Conservation (phyloP, 2,329 filamentous ascomycete species). For the Aspergillus intermedius region DNA sequence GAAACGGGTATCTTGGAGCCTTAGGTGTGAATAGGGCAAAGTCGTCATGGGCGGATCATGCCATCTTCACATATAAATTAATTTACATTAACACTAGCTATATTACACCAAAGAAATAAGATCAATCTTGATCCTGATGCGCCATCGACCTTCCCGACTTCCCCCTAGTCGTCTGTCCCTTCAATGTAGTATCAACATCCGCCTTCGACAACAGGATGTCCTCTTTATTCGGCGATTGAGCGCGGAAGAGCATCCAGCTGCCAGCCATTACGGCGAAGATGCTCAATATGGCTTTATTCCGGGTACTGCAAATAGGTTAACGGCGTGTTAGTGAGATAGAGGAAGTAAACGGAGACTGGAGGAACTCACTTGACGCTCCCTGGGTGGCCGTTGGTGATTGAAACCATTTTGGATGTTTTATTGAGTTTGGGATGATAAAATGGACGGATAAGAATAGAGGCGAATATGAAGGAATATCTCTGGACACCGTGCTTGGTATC, state of each 20-base stretch:
- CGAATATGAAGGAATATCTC: too few species aligned
- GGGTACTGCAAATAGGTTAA: not conserved
- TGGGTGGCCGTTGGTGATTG: not conserved
- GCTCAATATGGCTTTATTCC: not conserved
- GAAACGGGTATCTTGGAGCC: not conserved
- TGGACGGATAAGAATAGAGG: too few species aligned
- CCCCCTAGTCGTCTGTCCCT: not conserved
- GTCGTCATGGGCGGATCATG: too few species aligned
- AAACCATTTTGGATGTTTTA: not conserved
- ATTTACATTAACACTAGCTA: too few species aligned
- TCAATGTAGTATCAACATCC: not conserved
- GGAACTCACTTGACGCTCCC: not conserved
- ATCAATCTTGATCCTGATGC: not conserved
- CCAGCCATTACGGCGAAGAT: not conserved
- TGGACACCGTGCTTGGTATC: too few species aligned
- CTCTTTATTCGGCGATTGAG: not conserved
- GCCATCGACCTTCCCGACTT: not conserved
- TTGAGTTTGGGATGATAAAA: not conserved
- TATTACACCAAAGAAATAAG: too few species aligned
- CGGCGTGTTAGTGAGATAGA: not conserved
- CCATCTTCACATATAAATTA: too few species aligned
- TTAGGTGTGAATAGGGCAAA: too few species aligned
- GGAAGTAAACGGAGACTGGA: not conserved
- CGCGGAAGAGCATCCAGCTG: not conserved
- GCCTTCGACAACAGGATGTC: not conserved